phyloP scores from a whole-genome alignment of 1,284 basidiomycete species.

The Apiotrichum sp. region DNA sequence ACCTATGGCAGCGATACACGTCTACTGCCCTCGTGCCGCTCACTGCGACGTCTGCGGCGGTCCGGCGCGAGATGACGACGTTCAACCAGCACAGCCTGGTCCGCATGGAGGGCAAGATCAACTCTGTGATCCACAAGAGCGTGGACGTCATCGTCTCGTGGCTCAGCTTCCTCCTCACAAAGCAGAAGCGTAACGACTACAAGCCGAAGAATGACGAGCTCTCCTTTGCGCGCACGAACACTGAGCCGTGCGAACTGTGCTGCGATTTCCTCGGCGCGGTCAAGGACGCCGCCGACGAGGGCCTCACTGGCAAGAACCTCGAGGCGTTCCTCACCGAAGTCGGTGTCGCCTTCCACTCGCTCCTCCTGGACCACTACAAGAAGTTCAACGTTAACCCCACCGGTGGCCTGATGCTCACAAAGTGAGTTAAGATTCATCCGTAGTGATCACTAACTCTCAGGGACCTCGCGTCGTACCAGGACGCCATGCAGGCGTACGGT shows the following conservation, averaged over 20 bases:
- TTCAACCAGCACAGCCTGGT: slow-evolving; percentile 88
- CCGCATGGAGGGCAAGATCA: slow-evolving; percentile 79
- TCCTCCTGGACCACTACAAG: slow-evolving; percentile 88
- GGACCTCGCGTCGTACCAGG: slow-evolving; percentile 96
- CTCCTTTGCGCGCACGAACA: slow-evolving; percentile 89
- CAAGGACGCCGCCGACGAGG: slow-evolving; percentile 64
- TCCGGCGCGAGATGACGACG: slow-evolving; percentile 85
- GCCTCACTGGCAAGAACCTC: slow-evolving; percentile 81
- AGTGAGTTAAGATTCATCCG: too few relatives aligned
- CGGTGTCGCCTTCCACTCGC: slow-evolving; percentile 89
- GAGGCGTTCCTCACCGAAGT: slow-evolving; percentile 90
- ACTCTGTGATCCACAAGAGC: slow-evolving; percentile 72
- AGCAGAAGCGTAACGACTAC: slow-evolving; percentile 95
- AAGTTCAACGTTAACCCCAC: slow-evolving; percentile 96
- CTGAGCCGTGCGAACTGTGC: slow-evolving; percentile 85
- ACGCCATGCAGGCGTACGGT: slow-evolving; percentile 71
- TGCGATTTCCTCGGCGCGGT: slow-evolving; percentile 80
- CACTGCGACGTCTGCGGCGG: slow-evolving; percentile 74
- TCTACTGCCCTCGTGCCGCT: slow-evolving; percentile 86
- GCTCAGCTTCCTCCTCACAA: slow-evolving; percentile 60
- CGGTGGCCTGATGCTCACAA: slow-evolving; percentile 91
- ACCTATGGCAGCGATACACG: slow-evolving; percentile 96
- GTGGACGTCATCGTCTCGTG: slow-evolving; percentile 75
- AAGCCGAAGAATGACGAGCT: slow-evolving; percentile 93
- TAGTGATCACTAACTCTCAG: slow-evolving; percentile 50